Base-by-base conservation (phyloP, 495 filamentous ascomycete genomes). In the Lepidopterella palustris region DNA sequence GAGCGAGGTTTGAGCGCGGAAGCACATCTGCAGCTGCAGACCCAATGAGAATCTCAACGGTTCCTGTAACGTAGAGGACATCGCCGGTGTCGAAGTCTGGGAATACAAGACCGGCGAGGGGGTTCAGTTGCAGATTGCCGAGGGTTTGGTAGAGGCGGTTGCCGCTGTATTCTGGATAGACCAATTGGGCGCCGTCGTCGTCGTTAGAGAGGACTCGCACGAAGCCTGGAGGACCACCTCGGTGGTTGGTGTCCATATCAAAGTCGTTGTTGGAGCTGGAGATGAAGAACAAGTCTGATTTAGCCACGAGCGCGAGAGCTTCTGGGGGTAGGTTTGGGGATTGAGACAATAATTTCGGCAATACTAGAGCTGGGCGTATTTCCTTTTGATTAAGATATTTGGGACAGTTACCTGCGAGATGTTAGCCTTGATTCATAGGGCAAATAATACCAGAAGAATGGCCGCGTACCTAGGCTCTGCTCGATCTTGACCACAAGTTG, bases 191-290 rank as follows among this genome's bases (percentile, higher is more conserved):
- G 0, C 76, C 80, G 4, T 59, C 65, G 2, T 72, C 58, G 20
- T 72, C 68, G 67, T 87, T 87, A 25, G 74, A 76, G 0, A 84
- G 55, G 24, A 91, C 74, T 24, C 88, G 79, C 6, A 90, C 74
- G 71, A 92, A 91, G 2, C 89, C 90, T 23, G 78, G 76, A 4
- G 86, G 78, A 0, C 89, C 89, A 35, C 90, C 89, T 24, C 90
- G 81, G 61, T 87, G 83, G 67, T 93, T 93, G n/a, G 85, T 87
- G 69, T 92, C 89, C 89, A 95, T 92, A 62, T 82, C 84, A 21
- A 69, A 66, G 11, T 67, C 67, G n/a, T 79, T 77, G 61, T 86
- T 76, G 11, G 78, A 80, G 32, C 82, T 84, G 25, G 86, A 85
- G 18, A 93, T 74, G 69, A 95, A 93, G 61, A 95, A 84, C 31